phyloP scores from a whole-genome alignment of 805 yeast genomes.

The Ogataea paraovalis region DNA sequence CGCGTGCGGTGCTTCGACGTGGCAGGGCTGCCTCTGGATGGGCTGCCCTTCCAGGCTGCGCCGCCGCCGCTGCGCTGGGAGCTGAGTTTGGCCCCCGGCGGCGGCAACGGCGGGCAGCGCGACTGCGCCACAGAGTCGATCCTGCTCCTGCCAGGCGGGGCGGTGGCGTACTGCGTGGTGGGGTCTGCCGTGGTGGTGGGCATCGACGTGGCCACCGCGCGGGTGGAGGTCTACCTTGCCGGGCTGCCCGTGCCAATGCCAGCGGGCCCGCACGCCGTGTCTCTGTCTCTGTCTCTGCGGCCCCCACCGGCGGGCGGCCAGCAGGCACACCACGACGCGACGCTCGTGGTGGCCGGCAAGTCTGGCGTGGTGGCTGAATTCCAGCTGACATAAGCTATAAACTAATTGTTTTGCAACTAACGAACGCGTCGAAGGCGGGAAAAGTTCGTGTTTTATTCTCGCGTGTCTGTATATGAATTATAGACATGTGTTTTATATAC shows the following conservation, averaged over 20 bases:
- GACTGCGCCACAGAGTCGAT: background rate
- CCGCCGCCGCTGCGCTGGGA: background rate
- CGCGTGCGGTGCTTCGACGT: slow-evolving; percentile 7
- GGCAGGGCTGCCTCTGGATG: background rate
- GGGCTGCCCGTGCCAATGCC: no score
- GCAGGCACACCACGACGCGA: no score
- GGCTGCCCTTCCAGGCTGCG: background rate
- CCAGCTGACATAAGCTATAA: no score
- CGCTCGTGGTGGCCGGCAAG: background rate
- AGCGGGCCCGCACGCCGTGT: background rate
- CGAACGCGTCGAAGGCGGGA: background rate
- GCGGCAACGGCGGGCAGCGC: no score
- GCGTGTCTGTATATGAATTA: no score
- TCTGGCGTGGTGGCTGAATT: background rate
- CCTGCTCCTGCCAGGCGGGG: background rate
- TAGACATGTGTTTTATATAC: no score
- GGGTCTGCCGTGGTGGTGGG: background rate
- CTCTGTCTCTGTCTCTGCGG: background rate
- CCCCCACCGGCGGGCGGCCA: background rate
- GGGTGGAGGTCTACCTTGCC: background rate
- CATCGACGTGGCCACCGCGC: background rate
- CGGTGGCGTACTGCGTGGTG: background rate
- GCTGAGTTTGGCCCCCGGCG: background rate
- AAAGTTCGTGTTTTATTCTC: background rate
- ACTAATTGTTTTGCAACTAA: no score